Conservation (phyloP, 148 eudicot genomes). For the Oxyria digyna region DNA sequence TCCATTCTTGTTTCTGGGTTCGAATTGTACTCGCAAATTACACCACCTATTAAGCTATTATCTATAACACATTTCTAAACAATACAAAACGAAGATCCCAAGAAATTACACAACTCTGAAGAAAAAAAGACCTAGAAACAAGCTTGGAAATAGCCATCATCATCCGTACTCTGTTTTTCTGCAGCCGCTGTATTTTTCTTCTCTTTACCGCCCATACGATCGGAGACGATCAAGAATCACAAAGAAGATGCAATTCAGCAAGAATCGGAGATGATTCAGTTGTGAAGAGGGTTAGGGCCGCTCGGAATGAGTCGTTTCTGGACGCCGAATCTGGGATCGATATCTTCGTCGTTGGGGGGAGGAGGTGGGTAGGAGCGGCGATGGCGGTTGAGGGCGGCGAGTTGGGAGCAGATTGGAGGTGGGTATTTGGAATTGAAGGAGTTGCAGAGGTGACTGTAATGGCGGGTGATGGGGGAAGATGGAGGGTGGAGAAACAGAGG, state of each 20-base stretch:
- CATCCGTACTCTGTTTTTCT: neutral
- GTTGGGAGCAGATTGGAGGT: conserved; percentile 21
- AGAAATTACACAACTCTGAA: neutral
- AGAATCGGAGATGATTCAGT: conserved; percentile 17
- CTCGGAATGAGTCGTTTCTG: conserved; percentile 80
- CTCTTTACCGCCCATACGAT: neutral
- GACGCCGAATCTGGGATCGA: conserved; percentile 78
- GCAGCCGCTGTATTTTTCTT: neutral
- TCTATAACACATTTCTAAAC: neutral
- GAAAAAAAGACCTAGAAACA: conserved; percentile 27
- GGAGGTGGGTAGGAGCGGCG: conserved; percentile 20
- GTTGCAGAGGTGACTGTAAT: conserved; percentile 13
- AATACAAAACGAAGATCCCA: neutral
- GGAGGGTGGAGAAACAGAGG: conserved; percentile 17
- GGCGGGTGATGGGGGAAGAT: neutral
- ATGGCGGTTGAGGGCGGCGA: conserved; percentile 18
- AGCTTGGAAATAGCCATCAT: conserved; percentile 38
- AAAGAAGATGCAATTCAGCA: neutral
- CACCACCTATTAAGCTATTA: neutral
- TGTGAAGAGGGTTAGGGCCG: conserved; percentile 93
- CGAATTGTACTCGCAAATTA: neutral
- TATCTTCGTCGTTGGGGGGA: conserved; percentile 15
- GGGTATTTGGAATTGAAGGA: conserved; percentile 22
- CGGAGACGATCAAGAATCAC: neutral
- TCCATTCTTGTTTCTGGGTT: conserved; percentile 51